Percentiles rank a stretch among this genome's conserved stretches.
These are phyloP conservation scores for Hordeum marinum DNA, from an alignment of 176 grass and related monocot genomes.

Conservation along the genomic window DNA sequence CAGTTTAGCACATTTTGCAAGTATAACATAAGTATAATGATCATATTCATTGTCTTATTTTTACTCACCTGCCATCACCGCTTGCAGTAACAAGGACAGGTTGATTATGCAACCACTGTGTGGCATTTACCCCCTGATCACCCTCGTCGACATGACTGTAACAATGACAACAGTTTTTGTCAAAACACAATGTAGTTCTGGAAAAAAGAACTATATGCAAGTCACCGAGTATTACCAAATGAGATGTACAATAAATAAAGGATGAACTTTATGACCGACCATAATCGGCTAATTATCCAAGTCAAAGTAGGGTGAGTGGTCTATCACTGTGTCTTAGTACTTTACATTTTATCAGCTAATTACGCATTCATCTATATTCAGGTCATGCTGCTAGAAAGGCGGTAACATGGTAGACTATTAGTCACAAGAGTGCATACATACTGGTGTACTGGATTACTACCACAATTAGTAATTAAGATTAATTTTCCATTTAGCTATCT, in stretches of 20 bases:
- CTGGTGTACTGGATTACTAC: not conserved
- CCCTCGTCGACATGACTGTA: slow-evolving; percentile 67
- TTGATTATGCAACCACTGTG: slow-evolving; percentile 74
- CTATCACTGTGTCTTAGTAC: not conserved
- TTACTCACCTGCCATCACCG: slow-evolving; percentile 75
- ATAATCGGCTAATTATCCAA: not conserved
- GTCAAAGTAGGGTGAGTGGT: not conserved
- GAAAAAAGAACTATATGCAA: slow-evolving; percentile 15
- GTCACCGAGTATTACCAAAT: not conserved
- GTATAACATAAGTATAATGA: slow-evolving; percentile 17
- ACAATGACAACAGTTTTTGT: slow-evolving; percentile 2
- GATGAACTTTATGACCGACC: not conserved
- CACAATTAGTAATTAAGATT: not conserved
- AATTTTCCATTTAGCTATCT: not conserved
- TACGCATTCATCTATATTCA: not conserved
- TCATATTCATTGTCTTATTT: not conserved
- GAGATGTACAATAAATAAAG: not conserved
- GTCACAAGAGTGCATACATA: not conserved
- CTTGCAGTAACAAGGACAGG: slow-evolving; percentile 80
- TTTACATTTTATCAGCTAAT: not conserved
- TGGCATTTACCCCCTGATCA: slow-evolving; percentile 79
- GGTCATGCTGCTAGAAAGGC: slow-evolving; percentile 10
- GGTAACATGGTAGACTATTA: not conserved
- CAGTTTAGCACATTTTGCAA: slow-evolving; percentile 18
- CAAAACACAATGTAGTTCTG: not conserved